A percentile compares a stretch with the other conserved stretches of the same genome.
These are phyloP conservation scores for Centrapalus pauciflorus DNA, from an alignment of 129 eudicot genomes.

Conservation along the genomic window DNA sequence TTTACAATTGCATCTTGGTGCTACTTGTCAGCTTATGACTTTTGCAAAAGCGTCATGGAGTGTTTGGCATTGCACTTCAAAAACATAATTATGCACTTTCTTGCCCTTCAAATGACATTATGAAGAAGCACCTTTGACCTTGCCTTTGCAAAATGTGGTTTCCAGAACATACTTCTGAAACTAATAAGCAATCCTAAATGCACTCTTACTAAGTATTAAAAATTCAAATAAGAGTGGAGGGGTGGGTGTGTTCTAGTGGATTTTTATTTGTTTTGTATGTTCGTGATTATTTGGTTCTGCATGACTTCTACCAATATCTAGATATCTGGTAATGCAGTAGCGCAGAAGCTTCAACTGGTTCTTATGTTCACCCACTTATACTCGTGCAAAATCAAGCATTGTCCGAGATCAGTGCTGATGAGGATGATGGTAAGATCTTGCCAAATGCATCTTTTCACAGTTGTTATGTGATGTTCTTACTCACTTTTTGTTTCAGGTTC, in stretches of 20 bases:
- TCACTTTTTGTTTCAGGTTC: conserved; percentile 29
- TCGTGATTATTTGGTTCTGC: neutral
- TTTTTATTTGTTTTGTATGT: conserved; percentile 3
- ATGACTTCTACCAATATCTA: conserved; percentile 16
- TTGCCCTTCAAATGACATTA: too few relatives aligned
- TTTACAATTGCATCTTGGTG: too few relatives aligned
- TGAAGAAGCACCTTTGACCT: too few relatives aligned
- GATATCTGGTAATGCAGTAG: conserved; percentile 42
- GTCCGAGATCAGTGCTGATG: conserved; percentile 20
- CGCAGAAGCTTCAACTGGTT: conserved; percentile 35
- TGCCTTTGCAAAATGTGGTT: too few relatives aligned
- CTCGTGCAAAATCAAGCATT: conserved; percentile 28
- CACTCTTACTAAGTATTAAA: conserved; percentile 5
- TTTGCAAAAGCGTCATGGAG: too few relatives aligned
- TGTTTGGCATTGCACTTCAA: too few relatives aligned
- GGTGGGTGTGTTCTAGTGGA: conserved; percentile 2
- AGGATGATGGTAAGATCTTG: conserved; percentile 40
- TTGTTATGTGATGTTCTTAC: conserved; percentile 3
- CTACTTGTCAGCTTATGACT: too few relatives aligned
- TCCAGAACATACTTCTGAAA: too few relatives aligned
- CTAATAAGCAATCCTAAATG: too few relatives aligned
- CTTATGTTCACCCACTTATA: conserved; percentile 58
- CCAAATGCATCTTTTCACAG: neutral
- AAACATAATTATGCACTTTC: too few relatives aligned
- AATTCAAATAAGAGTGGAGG: neutral